These are phyloP conservation scores for Phialophora tarda DNA, from an alignment of 2,329 filamentous ascomycete genomes.

Conservation along the genomic window DNA sequence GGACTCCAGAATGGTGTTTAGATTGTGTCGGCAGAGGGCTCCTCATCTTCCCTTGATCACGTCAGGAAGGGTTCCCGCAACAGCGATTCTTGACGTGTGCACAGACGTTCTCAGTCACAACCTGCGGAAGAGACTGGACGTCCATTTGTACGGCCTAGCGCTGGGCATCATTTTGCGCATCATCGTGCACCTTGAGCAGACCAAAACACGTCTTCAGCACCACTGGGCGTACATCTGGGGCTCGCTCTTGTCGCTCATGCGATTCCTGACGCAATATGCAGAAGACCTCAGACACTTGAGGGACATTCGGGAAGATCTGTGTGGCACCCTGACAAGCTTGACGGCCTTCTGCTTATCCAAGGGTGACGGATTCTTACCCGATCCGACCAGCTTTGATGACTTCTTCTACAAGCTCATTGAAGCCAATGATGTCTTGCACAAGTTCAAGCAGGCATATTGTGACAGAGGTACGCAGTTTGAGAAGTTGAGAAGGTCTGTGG, in stretches of 20 bases:
- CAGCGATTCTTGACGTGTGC: constrained; percentile 81
- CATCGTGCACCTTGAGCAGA: constrained; percentile 81
- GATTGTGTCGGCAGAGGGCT: constrained; percentile 85
- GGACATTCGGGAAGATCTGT: constrained; percentile 70
- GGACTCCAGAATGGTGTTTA: constrained; percentile 73
- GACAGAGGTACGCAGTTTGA: constrained; percentile 40
- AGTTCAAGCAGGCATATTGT: constrained; percentile 75
- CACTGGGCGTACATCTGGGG: constrained; percentile 98
- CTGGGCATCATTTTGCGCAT: constrained; percentile 82
- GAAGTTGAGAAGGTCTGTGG: constrained; percentile 67
- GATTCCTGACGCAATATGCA: constrained; percentile 87
- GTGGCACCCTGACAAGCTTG: constrained; percentile 79
- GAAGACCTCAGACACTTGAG: constrained; percentile 68
- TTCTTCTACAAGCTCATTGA: constrained; percentile 98
- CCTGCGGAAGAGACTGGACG: constrained; percentile 80
- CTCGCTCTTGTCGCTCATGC: constrained; percentile 81
- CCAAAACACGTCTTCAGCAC: constrained; percentile 79
- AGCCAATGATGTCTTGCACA: constrained; percentile 71
- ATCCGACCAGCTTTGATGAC: constrained; percentile 87
- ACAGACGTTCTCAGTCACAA: constrained; percentile 95
- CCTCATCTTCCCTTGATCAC: constrained; percentile 79
- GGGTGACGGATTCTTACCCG: constrained; percentile 89
- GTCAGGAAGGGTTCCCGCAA: constrained; percentile 73
- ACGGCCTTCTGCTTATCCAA: constrained; percentile 83
- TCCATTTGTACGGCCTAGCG: constrained; percentile 79